Conservation (phyloP, 495 filamentous ascomycete genomes). For the Echria macrotheca region DNA sequence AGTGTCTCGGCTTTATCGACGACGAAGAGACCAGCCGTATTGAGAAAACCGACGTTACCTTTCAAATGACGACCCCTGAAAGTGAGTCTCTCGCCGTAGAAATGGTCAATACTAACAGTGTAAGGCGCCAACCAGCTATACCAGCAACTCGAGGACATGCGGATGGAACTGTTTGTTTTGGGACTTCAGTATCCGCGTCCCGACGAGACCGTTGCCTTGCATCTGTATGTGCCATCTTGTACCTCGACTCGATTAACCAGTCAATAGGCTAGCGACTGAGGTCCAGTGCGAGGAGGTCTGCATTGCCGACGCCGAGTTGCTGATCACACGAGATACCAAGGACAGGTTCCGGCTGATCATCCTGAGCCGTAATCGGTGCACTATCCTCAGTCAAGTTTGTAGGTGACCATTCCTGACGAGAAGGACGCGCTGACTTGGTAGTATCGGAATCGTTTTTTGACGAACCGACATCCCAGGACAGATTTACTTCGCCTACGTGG, state of each 20-base stretch:
- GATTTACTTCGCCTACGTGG: constrained; percentile 9
- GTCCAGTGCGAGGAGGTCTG: constrained; percentile 19
- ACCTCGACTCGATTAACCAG: too few relatives aligned
- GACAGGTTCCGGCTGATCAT: constrained; percentile 15
- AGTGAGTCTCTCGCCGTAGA: neutral
- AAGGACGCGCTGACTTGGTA: neutral
- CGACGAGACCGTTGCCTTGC: constrained; percentile 17
- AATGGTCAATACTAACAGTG: neutral
- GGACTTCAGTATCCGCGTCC: constrained; percentile 13
- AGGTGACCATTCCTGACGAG: neutral
- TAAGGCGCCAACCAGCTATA: constrained; percentile 12
- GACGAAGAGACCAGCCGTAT: neutral
- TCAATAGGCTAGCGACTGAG: constrained; percentile 15
- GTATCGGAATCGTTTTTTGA: constrained; percentile 1
- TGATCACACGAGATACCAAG: constrained; percentile 10
- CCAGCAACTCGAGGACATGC: constrained; percentile 18
- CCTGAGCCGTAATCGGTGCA: constrained; percentile 19
- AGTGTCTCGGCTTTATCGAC: constrained; percentile 6
- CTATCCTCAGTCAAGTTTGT: constrained; percentile 17
- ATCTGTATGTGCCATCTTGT: constrained; percentile 9
- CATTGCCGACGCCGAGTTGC: constrained; percentile 18
- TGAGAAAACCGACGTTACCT: neutral
- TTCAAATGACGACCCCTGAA: neutral
- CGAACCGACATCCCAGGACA: neutral
- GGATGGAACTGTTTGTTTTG: constrained; percentile 18